Evolutionary conservation across 2,329 filamentous ascomycete genomes (phyloP).

Genomic region (Pseudogymnoascus sp.): DNA sequence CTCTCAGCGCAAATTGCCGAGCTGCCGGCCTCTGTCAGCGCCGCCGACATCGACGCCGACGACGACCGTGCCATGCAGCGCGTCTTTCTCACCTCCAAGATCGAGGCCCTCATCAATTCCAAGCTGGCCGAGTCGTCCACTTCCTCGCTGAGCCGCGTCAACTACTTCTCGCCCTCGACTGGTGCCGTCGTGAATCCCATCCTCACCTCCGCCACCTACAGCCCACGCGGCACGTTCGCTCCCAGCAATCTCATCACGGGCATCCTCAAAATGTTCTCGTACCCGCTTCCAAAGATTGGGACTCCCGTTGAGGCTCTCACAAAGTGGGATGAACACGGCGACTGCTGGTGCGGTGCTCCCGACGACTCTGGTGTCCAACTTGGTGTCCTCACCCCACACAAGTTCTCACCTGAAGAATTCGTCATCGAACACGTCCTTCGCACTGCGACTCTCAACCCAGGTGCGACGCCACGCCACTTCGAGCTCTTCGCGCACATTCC

Average conservation of each 20-base stretch:
- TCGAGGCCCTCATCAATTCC: conserved; percentile 20
- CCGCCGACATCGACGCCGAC: background rate
- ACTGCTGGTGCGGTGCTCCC: conserved; percentile 75
- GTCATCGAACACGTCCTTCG: conserved; percentile 66
- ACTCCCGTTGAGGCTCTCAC: conserved; percentile 52
- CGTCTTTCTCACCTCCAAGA: background rate
- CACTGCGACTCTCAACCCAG: conserved; percentile 54
- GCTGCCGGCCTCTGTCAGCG: background rate
- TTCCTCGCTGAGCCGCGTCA: conserved; percentile 45
- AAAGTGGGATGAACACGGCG: conserved; percentile 70
- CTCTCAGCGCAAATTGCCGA: background rate
- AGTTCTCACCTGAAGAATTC: conserved; percentile 60
- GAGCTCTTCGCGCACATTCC: conserved; percentile 62
- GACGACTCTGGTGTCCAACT: conserved; percentile 52
- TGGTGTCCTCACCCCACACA: conserved; percentile 51
- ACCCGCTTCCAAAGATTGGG: conserved; percentile 19
- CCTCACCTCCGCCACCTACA: conserved; percentile 54
- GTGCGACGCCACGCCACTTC: conserved; percentile 57
- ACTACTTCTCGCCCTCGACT: conserved; percentile 62
- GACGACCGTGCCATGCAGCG: conserved; percentile 5
- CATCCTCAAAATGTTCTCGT: conserved; percentile 16
- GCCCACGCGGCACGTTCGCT: conserved; percentile 20
- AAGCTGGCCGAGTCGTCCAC: conserved; percentile 13
- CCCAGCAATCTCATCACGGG: conserved; percentile 17
- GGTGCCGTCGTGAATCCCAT: conserved; percentile 59